Evolutionary conservation across 176 grass and related monocot genomes (phyloP).

Genomic region (Echinochloa phyllopogon): DNA sequence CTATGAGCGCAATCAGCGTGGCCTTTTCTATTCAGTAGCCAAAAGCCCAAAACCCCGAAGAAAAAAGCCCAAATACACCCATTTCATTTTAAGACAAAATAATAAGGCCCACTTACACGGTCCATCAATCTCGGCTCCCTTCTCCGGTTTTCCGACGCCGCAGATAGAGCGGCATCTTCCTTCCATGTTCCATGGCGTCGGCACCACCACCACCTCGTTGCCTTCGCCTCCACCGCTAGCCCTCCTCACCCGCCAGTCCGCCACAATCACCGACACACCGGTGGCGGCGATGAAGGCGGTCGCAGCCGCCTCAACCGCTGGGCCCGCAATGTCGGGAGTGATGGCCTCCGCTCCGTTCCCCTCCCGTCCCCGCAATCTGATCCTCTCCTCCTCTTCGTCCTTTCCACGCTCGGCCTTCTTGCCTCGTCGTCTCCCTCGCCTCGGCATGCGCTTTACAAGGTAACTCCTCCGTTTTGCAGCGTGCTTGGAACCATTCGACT

Average conservation of each 20-base stretch:
- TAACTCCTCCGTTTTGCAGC: neutral
- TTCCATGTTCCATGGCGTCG: conserved; percentile 12
- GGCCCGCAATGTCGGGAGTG: neutral
- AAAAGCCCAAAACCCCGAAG: no score
- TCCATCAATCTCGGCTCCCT: neutral
- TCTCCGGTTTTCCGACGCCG: neutral
- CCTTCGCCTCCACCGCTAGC: conserved; percentile 18
- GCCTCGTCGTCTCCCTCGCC: neutral
- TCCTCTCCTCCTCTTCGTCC: neutral
- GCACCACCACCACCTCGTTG: neutral
- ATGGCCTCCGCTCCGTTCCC: neutral
- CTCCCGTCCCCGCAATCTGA: neutral
- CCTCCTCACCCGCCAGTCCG: neutral
- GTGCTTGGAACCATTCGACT: neutral
- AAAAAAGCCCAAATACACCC: no score
- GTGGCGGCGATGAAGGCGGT: neutral
- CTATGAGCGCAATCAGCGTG: no score
- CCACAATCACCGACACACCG: neutral
- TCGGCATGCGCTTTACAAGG: neutral
- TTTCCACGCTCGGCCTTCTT: neutral
- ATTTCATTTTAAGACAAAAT: neutral
- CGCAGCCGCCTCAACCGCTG: neutral
- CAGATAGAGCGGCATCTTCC: neutral
- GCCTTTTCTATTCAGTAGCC: no score
- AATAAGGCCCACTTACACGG: neutral